Evolutionary conservation across 805 yeast genomes (phyloP), one percentile per base, ranked within the genome.

Genomic region (Saturnispora halmiae): DNA sequence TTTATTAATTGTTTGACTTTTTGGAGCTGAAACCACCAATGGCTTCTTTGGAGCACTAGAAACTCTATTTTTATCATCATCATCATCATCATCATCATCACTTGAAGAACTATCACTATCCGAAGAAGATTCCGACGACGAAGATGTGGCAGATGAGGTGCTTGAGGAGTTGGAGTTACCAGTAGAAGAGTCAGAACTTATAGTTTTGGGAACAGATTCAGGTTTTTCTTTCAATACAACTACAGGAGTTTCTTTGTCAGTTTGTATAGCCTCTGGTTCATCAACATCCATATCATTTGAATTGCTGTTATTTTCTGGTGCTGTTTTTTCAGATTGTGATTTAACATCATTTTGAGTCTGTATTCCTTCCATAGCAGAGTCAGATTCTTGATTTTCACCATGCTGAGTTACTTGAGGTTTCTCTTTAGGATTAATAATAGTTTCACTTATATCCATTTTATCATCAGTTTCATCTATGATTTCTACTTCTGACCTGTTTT

Each of bases 1-100:
- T 64, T 63, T 40, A 27, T 34, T 40, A 16, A 33, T 18, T 28
- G 14, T 14, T n/a, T 14, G n/a, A 6, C 21, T 28, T 21, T 19
- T 31, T 22, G 77, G 77, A 2, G 74, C 65, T 30, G 66, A 65
- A 4, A 72, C 77, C 15, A 69, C 63, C 43, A 73, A 60, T 41
- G 67, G 63, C 32, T 58, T 63, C 24, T 51, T 53, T 4, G 44
- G 45, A 3, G 48, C 19, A n/a, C 6, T 11, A 20, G 16, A 20
- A 13, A 10, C 14, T 20, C 8, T 19, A 7, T 13, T n/a, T n/a
- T 11, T 27, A 11, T 32, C 31, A 10, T 50, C 46, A 22, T 57
- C 47, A 13, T 56, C 54, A 7, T 11, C 32, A 11, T 32, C 31
- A 10, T 50, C 46, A 22, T 57, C 47, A 13, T 56, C 54, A 7